A percentile compares a stretch with the other conserved stretches of the same genome.
Conservation (phyloP, 2,329 filamentous ascomycete genomes). For the Colletotrichum shisoi region DNA sequence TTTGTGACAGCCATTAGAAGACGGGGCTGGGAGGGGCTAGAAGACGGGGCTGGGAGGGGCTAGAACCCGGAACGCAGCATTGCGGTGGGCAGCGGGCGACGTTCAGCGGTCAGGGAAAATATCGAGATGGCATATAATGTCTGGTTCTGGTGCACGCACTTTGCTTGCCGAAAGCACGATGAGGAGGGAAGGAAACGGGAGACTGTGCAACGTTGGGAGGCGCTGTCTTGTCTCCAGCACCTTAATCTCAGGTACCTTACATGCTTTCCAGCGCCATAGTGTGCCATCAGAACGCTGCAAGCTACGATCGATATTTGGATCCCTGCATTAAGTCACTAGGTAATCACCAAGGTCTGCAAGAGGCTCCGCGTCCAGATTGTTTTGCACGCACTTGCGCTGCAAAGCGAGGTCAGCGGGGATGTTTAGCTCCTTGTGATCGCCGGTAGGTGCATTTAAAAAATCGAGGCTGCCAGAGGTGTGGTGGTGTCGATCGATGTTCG, state of each 20-base stretch:
- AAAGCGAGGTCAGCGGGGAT: slow-evolving; percentile 22
- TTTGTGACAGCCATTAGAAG: background rate
- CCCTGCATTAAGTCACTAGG: background rate
- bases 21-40: slow-evolving; percentile 4
- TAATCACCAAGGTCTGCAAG: slow-evolving; percentile 4
- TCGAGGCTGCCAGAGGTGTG: background rate
- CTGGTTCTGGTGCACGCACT: slow-evolving; percentile 8
- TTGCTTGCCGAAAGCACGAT: slow-evolving; percentile 19
- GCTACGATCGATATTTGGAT: slow-evolving; percentile 5
- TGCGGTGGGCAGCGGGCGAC: slow-evolving; percentile 13
- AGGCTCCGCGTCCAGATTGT: slow-evolving; percentile 6
- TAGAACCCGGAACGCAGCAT: slow-evolving; percentile 22
- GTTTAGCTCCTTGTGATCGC: slow-evolving; percentile 25
- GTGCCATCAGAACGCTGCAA: slow-evolving; percentile 31
- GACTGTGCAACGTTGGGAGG: slow-evolving; percentile 16
- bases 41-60: slow-evolving; percentile 9
- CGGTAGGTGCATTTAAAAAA: slow-evolving; percentile 22
- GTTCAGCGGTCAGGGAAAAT: slow-evolving; percentile 18
- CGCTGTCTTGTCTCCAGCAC: slow-evolving; percentile 5
- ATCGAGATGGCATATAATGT: background rate
- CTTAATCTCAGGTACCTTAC: slow-evolving; percentile 34
- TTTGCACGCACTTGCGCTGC: slow-evolving; percentile 10
- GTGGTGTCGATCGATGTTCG: background rate
- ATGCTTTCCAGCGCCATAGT: slow-evolving; percentile 20
- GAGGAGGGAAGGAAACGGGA: slow-evolving; percentile 1